phyloP scores from a whole-genome alignment of 139 green algal genomes.

The Nannochloris sp. region DNA sequence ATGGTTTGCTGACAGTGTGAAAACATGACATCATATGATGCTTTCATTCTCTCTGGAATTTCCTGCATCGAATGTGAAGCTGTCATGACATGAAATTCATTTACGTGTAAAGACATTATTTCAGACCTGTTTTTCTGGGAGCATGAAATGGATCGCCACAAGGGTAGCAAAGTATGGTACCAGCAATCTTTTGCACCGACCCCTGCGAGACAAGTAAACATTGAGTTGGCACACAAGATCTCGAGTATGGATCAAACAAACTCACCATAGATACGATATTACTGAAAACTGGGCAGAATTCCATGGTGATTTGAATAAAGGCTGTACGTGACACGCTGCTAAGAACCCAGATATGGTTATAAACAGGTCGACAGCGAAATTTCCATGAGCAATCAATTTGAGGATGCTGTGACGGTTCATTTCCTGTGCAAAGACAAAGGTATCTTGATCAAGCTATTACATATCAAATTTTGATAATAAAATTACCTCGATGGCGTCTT shows the following conservation, averaged over 20 bases:
- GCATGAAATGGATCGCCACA: background rate
- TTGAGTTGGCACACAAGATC: background rate
- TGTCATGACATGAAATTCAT: too few relatives aligned
- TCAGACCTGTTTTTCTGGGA: background rate
- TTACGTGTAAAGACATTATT: background rate
- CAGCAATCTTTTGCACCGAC: background rate
- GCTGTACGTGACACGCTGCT: background rate
- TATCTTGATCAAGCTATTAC: too few relatives aligned
- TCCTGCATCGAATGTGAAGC: background rate
- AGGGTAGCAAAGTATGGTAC: conserved; percentile 1
- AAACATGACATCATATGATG: conserved; percentile 4
- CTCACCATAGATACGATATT: too few relatives aligned
- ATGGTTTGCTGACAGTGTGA: background rate
- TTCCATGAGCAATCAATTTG: background rate
- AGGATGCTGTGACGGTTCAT: background rate
- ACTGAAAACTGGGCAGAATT: too few relatives aligned
- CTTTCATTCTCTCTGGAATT: background rate
- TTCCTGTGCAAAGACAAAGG: background rate
- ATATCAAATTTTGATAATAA: too few relatives aligned
- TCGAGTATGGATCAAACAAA: too few relatives aligned
- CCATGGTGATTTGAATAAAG: too few relatives aligned
- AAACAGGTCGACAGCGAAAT: conserved; percentile 4
- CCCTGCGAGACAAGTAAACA: background rate
- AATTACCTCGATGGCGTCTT: too few relatives aligned
- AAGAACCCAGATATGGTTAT: conserved; percentile 1